Evolutionary conservation across 345 rosid species (phyloP).

Genomic region (Populus euphratica): DNA sequence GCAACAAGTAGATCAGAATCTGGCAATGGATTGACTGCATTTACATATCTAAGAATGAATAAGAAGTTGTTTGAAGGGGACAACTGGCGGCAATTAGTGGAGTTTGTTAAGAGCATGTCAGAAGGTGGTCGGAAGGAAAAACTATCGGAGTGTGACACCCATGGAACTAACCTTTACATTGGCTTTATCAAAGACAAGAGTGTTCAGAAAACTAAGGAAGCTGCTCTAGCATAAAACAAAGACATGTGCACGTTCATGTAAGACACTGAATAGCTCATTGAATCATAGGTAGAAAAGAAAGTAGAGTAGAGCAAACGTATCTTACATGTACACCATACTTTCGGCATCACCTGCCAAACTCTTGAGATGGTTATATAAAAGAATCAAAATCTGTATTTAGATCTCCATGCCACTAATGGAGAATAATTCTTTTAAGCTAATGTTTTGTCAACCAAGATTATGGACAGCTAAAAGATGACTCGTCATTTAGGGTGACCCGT

Average conservation of each 20-base stretch:
- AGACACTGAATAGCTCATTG: background rate
- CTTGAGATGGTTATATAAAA: slow-evolving; percentile 8
- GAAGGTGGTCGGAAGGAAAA: slow-evolving; percentile 54
- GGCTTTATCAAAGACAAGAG: slow-evolving; percentile 51
- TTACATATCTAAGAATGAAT: slow-evolving; percentile 84
- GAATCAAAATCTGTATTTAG: slow-evolving; percentile 4
- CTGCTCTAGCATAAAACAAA: slow-evolving; percentile 41
- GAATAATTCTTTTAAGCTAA: slow-evolving; percentile 3
- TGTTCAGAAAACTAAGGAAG: slow-evolving; percentile 34
- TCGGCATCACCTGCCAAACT: slow-evolving; percentile 23
- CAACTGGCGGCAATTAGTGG: slow-evolving; percentile 74
- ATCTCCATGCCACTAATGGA: slow-evolving; percentile 19
- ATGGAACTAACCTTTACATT: slow-evolving; percentile 55
- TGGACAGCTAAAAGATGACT: background rate
- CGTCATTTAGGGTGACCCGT: background rate
- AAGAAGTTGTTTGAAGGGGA: slow-evolving; percentile 78
- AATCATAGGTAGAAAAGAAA: slow-evolving; percentile 6
- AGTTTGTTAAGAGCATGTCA: slow-evolving; percentile 77
- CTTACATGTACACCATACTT: slow-evolving; percentile 16
- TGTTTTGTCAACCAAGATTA: background rate
- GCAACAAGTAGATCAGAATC: slow-evolving; percentile 69
- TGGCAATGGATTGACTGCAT: slow-evolving; percentile 73
- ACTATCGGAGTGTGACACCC: slow-evolving; percentile 52
- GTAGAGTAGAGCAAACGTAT: slow-evolving; percentile 2
- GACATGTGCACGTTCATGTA: background rate